Conservation (phyloP, 1,284 basidiomycete genomes). For the Boletellus dicymbophilus region DNA sequence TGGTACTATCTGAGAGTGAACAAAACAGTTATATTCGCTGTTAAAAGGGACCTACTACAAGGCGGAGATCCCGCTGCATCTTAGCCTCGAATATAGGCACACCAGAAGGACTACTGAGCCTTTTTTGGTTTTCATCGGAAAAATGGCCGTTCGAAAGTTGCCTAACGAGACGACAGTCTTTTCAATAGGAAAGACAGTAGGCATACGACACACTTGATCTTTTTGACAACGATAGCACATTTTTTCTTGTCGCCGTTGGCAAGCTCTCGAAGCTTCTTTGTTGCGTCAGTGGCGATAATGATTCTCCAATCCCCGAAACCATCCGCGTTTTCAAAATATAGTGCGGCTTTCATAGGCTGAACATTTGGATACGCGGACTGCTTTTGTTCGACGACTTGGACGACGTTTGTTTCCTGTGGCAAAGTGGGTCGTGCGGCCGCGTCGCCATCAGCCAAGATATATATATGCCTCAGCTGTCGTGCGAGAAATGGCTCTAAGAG, state of each 20-base stretch:
- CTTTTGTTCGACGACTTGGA: neutral
- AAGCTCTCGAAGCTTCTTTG: neutral
- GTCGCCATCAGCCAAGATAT: neutral
- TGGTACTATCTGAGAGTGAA: conserved; percentile 50
- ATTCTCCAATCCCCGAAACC: neutral
- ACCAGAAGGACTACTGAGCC: conserved; percentile 48
- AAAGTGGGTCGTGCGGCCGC: neutral
- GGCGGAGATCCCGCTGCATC: conserved; percentile 58
- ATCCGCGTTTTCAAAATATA: neutral
- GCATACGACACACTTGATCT: neutral
- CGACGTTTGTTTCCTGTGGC: neutral
- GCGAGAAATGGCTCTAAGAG: conserved; percentile 19
- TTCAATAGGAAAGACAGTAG: neutral
- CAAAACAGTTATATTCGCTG: neutral
- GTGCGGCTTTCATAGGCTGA: neutral
- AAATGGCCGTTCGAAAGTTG: conserved; percentile 69
- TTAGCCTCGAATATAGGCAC: conserved; percentile 70
- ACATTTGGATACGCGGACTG: neutral
- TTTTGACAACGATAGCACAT: neutral
- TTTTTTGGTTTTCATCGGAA: conserved; percentile 68
- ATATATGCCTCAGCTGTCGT: conserved; percentile 4
- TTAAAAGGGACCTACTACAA: conserved; percentile 49
- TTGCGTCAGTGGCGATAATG: neutral
- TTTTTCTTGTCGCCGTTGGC: neutral
- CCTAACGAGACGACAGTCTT: conserved; percentile 35